Evolutionary conservation across 139 green algal genomes (phyloP).

Genomic region (Chlamydomonas sphaeroides): DNA sequence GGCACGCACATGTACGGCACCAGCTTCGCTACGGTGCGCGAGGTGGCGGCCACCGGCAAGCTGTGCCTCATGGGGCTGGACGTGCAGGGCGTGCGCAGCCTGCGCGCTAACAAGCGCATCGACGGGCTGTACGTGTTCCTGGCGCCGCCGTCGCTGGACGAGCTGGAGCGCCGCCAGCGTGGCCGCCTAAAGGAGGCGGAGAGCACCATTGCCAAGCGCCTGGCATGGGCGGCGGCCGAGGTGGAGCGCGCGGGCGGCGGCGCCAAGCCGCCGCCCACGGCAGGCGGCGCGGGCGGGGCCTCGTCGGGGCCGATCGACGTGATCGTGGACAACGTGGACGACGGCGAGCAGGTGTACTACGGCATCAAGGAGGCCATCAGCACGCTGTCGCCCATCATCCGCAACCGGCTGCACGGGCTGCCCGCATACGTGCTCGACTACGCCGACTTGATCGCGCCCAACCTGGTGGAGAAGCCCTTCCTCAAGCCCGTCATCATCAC

Average conservation of each 20-base stretch:
- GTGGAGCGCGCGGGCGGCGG: not conserved
- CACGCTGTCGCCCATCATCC: conserved; percentile 76
- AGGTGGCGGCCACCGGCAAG: conserved; percentile 76
- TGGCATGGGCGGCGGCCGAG: conserved; percentile 59
- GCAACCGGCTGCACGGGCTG: conserved; percentile 76
- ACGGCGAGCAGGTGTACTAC: conserved; percentile 14
- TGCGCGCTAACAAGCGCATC: conserved; percentile 68
- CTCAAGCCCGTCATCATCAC: conserved; percentile 68
- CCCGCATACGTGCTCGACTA: conserved; percentile 86
- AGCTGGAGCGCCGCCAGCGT: conserved; percentile 63
- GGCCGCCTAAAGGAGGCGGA: conserved; percentile 64
- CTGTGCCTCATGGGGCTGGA: conserved; percentile 78
- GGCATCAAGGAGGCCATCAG: conserved; percentile 76
- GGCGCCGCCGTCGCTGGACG: conserved; percentile 58
- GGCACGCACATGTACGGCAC: conserved; percentile 63
- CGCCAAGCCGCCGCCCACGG: too few species aligned
- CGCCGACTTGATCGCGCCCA: conserved; percentile 81
- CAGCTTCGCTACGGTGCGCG: conserved; percentile 64
- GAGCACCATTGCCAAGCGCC: conserved; percentile 63
- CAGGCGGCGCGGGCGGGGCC: too few species aligned
- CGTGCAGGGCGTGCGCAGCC: conserved; percentile 59
- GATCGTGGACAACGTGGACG: conserved; percentile 36
- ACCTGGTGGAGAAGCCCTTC: conserved; percentile 80
- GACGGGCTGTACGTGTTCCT: conserved; percentile 78
- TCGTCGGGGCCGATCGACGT: conserved; percentile 2